A percentile compares a stretch with the other conserved stretches of the same genome.
Evolutionary conservation across 148 eudicot genomes (phyloP).

Genomic region (Rhododendron ovatum): DNA sequence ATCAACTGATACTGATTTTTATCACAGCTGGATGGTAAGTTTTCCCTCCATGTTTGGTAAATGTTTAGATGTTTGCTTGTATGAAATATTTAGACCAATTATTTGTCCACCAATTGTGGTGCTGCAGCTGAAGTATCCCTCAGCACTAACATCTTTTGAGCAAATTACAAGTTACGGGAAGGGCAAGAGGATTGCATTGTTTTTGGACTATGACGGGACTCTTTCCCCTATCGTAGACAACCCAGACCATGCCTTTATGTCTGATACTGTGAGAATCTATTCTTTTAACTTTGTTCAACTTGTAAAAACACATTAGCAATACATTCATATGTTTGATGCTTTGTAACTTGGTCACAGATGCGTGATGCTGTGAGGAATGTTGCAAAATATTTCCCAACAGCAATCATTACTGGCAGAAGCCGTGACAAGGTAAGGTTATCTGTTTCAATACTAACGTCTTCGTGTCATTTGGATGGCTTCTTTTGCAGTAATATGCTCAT

Average conservation of each 20-base stretch:
- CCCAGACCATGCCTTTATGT: conserved; percentile 88
- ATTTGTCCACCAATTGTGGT: conserved; percentile 3
- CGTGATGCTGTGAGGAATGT: conserved; percentile 71
- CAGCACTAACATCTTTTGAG: conserved; percentile 80
- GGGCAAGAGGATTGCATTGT: conserved; percentile 77
- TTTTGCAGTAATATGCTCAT: neutral
- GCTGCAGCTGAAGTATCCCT: conserved; percentile 84
- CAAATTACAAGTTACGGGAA: conserved; percentile 56
- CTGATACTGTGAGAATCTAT: conserved; percentile 54
- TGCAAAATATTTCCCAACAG: conserved; percentile 83
- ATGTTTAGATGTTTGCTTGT: neutral
- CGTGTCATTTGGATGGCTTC: neutral
- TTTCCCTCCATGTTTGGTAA: neutral
- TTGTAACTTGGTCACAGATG: conserved; percentile 50
- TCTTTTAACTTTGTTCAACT: neutral
- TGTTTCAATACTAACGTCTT: neutral
- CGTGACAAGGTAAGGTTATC: conserved; percentile 66
- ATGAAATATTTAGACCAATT: neutral
- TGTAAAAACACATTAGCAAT: neutral
- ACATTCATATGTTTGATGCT: neutral
- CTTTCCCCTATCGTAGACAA: conserved; percentile 91
- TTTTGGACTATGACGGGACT: conserved; percentile 98
- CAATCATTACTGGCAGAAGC: conserved; percentile 94
- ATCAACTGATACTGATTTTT: conserved; percentile 52
- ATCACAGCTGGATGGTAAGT: conserved; percentile 72